Percentiles rank a stretch among this genome's conserved stretches.
Evolutionary conservation across 1,284 basidiomycete genomes (phyloP).

Genomic region (Athelia psychrophila): DNA sequence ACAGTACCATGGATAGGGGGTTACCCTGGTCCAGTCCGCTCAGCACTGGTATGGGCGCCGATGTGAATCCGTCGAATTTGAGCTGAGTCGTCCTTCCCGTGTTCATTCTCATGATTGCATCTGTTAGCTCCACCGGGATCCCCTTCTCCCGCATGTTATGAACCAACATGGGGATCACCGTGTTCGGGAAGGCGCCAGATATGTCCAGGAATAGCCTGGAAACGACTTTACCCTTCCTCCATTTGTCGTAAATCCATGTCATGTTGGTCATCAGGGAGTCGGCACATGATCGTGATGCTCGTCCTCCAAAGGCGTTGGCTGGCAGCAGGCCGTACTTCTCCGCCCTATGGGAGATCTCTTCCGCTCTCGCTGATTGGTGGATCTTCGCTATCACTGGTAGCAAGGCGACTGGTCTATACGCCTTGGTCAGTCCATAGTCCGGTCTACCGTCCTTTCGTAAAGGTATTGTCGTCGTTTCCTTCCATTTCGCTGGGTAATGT

Average conservation of each 20-base stretch:
- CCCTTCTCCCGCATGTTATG: not conserved
- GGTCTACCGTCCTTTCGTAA: conserved; percentile 35
- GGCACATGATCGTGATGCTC: conserved; percentile 29
- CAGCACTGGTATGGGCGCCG: conserved; percentile 17
- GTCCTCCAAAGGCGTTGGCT: conserved; percentile 29
- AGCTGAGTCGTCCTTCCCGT: conserved; percentile 19
- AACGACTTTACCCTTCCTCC: conserved; percentile 27
- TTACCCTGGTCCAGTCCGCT: conserved; percentile 32
- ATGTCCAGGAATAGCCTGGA: conserved; percentile 7
- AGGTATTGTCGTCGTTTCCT: conserved; percentile 27
- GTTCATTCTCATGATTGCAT: conserved; percentile 1
- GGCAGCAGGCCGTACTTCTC: conserved; percentile 23
- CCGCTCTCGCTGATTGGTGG: conserved; percentile 22
- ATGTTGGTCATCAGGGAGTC: conserved; percentile 33
- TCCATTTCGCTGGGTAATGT: conserved; percentile 31
- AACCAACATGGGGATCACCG: not conserved
- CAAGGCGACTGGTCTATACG: conserved; percentile 39
- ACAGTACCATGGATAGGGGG: conserved; percentile 27
- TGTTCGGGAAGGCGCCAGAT: not conserved
- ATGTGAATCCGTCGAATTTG: conserved; percentile 27
- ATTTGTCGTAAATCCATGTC: conserved; percentile 28
- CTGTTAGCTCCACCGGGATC: not conserved
- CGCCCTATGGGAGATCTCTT: conserved; percentile 16
- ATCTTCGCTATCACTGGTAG: conserved; percentile 33
- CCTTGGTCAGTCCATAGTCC: conserved; percentile 30